Percentiles rank a stretch among this genome's conserved stretches.
phyloP scores from a whole-genome alignment of 1,284 basidiomycete genomes.

The Ganoderma leucocontextum region DNA sequence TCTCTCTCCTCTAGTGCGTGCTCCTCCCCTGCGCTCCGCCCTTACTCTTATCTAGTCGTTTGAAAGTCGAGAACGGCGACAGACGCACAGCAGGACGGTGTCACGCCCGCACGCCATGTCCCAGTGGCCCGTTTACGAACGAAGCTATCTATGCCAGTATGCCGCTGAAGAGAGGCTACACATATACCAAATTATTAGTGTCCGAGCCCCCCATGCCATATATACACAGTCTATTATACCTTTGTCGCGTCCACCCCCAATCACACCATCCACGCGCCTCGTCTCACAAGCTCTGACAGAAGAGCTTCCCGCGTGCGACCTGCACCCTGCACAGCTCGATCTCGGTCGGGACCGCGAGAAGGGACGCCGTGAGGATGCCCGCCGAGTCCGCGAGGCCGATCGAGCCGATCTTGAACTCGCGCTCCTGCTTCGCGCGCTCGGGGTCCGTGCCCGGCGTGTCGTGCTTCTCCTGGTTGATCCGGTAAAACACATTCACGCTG shows the following conservation, averaged over 20 bases:
- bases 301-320: conserved; percentile 71
- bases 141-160: no score
- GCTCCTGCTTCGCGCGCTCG: conserved; percentile 74
- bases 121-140: no score
- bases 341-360: conserved; percentile 89
- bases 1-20: not conserved
- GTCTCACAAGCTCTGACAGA: conserved; percentile 72
- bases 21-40: no score
- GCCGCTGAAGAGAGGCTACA: no score
- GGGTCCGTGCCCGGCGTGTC: conserved; percentile 52
- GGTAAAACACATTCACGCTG: conserved; percentile 90
- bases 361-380: conserved; percentile 82
- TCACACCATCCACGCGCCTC: no score
- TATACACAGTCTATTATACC: not conserved
- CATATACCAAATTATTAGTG: no score
- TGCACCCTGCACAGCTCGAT: conserved; percentile 80
- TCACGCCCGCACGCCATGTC: no score
- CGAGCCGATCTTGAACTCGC: conserved; percentile 90
- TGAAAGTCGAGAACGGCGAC: no score
- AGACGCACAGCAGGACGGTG: no score
- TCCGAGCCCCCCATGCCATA: no score
- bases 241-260: not conserved
- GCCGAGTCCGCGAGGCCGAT: conserved; percentile 81
- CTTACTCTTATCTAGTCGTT: no score
- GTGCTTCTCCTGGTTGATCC: conserved; percentile 78